Base-by-base conservation (phyloP, 768 basidiomycete species). In the Piloderma croceum region DNA sequence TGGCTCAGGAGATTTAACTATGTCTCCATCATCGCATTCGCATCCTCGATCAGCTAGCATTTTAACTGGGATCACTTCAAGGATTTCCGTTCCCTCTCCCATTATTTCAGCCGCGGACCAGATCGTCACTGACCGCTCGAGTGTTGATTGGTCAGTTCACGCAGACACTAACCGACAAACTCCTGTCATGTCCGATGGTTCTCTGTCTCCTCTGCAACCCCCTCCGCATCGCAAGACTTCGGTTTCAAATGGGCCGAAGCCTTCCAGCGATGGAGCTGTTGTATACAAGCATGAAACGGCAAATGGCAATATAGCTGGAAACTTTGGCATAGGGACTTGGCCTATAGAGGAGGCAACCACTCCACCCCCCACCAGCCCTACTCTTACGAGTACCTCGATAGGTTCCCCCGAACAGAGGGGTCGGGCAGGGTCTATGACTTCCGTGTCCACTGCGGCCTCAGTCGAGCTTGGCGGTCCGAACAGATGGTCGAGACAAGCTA, bases 401-500 rank as follows among this genome's bases (percentile, higher is more conserved):
- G 65, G 64, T 17, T 63, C 63, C 6, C 61, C 68, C 3, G 67
- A 70, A 37, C 62, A 63, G 32, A 12, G 39, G 15, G 29, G n/a
- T 18, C 38, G 40, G 2, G 21, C 43, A 12, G 36, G 6, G 38
- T 75, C 73, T 5, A 47, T 71, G 5, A 63, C 63, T 17, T 72
- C 71, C 5, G 67, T 71, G 4, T 71, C 72, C 1, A 73, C 72
- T 5, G 43, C 60, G 19, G 72, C 68, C 7, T 72, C 72, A 2
- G 58, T 45, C 10, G 71, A 71, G 10, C 61, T 61, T 33, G 50
- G 49, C 15, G 59, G 58, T 43, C 53, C 56, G 23, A 69, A 67
- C 39, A 63, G 77, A 38, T 78, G 79, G 77, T 79, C 79, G 25
- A 66, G 74, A 37, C 76, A 74, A 46, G 52, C 52, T 20, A 55